These are phyloP conservation scores for Phialemoniopsis sp. DNA, from an alignment of 2,329 filamentous ascomycete species.

Conservation along the genomic window DNA sequence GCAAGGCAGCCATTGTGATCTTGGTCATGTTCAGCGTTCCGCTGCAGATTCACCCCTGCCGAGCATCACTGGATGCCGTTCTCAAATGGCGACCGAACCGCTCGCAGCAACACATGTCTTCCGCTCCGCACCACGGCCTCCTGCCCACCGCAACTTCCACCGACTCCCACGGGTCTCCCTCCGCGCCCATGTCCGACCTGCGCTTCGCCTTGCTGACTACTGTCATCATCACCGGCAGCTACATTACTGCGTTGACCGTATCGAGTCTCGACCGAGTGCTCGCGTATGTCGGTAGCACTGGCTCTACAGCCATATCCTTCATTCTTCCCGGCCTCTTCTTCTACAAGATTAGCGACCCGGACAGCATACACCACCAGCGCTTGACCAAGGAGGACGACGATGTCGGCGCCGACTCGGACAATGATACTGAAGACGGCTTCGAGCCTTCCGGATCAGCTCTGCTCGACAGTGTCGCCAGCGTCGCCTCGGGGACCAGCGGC, in stretches of 20 bases:
- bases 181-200: slow-evolving; percentile 72
- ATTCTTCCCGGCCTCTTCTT: slow-evolving; percentile 96
- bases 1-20: slow-evolving; percentile 90
- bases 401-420: slow-evolving; percentile 31
- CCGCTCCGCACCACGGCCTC: slow-evolving; percentile 37
- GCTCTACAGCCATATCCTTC: slow-evolving; percentile 93
- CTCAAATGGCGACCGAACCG: slow-evolving; percentile 77
- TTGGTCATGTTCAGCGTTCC: slow-evolving; percentile 96
- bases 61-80: slow-evolving; percentile 93
- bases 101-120: slow-evolving; percentile 32
- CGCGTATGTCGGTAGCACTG: slow-evolving; percentile 92
- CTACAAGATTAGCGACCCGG: slow-evolving; percentile 93
- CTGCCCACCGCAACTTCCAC: slow-evolving; percentile 28
- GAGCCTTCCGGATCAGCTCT: slow-evolving; percentile 25
- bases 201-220: slow-evolving; percentile 90
- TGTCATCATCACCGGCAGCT: slow-evolving; percentile 76
- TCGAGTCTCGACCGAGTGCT: slow-evolving; percentile 85
- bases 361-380: slow-evolving; percentile 80
- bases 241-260: slow-evolving; percentile 86
- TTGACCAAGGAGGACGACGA: slow-evolving; percentile 83
- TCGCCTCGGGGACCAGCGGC: slow-evolving; percentile 34
- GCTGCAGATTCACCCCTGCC: slow-evolving; percentile 90
- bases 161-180: slow-evolving; percentile 47
- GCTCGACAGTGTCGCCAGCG: slow-evolving; percentile 39
- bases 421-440: slow-evolving; percentile 39